A percentile compares a stretch with the other conserved stretches of the same genome.
Conservation (phyloP, 257 asterid genomes). For the Penstemon barbatus region DNA sequence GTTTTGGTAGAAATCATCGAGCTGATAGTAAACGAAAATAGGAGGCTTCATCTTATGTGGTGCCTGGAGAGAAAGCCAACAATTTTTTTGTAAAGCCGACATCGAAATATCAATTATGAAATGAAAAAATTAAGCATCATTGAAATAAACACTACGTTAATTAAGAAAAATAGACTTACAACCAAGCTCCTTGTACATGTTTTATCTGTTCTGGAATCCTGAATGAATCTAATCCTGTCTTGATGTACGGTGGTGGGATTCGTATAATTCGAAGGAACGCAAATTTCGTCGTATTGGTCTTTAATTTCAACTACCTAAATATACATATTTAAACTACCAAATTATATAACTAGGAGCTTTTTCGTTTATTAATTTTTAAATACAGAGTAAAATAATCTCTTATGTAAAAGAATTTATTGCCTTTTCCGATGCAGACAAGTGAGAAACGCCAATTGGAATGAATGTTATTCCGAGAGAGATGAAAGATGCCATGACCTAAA, state of each 20-base stretch:
- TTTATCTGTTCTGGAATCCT: conserved; percentile 45
- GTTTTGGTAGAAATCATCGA: conserved; percentile 78
- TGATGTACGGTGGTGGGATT: conserved; percentile 31
- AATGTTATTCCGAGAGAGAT: conserved; percentile 62
- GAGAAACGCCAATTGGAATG: conserved; percentile 79
- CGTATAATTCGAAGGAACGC: conserved; percentile 45
- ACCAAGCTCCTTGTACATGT: conserved; percentile 50
- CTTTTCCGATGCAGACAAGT: conserved; percentile 66
- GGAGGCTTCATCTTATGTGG: conserved; percentile 82
- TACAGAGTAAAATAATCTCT: no score
- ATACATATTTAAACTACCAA: conserved; percentile 9
- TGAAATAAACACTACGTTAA: not conserved
- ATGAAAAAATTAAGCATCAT: not conserved
- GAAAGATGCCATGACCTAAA: conserved; percentile 71
- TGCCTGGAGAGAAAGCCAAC: conserved; percentile 40
- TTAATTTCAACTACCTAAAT: conserved; percentile 76
- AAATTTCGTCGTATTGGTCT: conserved; percentile 67
- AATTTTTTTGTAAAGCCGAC: not conserved
- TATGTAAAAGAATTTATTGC: conserved; percentile 33
- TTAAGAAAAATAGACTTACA: conserved; percentile 41
- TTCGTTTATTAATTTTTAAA: no score
- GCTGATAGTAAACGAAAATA: conserved; percentile 75
- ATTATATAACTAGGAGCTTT: no score
- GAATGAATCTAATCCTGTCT: conserved; percentile 54
- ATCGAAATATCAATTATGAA: not conserved